Evolutionary conservation across 2,329 filamentous ascomycete species (phyloP).

Genomic region (Alternaria sp.): DNA sequence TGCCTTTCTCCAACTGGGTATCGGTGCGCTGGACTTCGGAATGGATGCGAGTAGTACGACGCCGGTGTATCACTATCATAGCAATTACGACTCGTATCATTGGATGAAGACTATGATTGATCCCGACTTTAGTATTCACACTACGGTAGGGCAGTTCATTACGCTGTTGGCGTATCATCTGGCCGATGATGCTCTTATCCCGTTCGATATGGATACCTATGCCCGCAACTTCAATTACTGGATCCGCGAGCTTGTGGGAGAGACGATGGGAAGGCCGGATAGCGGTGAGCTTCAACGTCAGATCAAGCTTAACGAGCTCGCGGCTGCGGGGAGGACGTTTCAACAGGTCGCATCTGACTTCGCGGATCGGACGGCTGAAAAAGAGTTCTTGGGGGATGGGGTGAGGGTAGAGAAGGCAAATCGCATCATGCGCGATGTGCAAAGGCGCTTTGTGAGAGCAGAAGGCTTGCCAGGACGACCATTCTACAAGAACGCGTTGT

Average conservation of each 20-base stretch:
- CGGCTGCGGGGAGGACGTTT: not conserved
- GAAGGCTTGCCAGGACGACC: slow-evolving; percentile 8
- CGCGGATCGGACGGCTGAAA: not conserved
- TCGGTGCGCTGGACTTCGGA: slow-evolving; percentile 47
- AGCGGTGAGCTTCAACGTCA: not conserved
- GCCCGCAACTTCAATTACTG: slow-evolving; percentile 13
- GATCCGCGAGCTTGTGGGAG: slow-evolving; percentile 1
- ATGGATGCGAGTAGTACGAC: slow-evolving; percentile 32
- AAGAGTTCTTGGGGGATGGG: not conserved
- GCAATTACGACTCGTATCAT: slow-evolving; percentile 55
- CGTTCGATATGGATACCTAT: slow-evolving; percentile 44
- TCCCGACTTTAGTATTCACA: slow-evolving; percentile 57
- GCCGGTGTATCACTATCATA: slow-evolving; percentile 57
- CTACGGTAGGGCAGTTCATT: slow-evolving; percentile 57
- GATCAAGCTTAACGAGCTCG: not conserved
- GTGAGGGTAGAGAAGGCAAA: slow-evolving; percentile 1
- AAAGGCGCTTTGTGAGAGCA: slow-evolving; percentile 9
- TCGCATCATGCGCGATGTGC: slow-evolving; percentile 1
- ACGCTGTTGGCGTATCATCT: slow-evolving; percentile 53
- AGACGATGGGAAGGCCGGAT: not conserved
- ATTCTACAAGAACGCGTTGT: slow-evolving; percentile 15
- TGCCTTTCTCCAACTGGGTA: slow-evolving; percentile 55
- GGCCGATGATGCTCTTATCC: slow-evolving; percentile 48
- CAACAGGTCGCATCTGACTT: not conserved
- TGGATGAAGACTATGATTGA: slow-evolving; percentile 62